A percentile compares a stretch with the other conserved stretches of the same genome.
Evolutionary conservation across 345 rosid genomes (phyloP).

Genomic region (Ceriops zippeliana): DNA sequence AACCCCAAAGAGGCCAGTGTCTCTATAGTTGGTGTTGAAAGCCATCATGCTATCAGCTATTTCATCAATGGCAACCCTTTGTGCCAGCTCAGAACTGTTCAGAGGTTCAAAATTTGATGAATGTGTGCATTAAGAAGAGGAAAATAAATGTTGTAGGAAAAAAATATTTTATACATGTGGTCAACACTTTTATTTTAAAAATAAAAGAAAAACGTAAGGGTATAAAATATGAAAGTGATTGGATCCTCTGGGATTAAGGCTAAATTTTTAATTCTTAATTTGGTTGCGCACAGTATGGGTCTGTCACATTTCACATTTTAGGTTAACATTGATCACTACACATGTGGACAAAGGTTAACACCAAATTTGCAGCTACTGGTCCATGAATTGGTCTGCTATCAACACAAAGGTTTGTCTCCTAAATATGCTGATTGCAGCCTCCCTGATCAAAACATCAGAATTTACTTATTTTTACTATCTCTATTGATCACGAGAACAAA

Average conservation of each 20-base stretch:
- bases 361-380: background rate
- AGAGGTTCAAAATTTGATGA: constrained; percentile 10
- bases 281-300: no score
- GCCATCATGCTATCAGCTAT: constrained; percentile 98
- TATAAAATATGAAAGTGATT: no score
- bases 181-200: background rate
- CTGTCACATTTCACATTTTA: no score
- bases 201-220: background rate
- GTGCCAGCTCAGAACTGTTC: constrained; percentile 81
- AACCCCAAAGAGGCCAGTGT: constrained; percentile 95
- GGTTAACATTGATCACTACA: background rate
- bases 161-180: background rate
- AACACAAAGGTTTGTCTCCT: background rate
- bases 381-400: background rate
- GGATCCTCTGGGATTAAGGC: no score
- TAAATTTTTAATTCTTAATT: no score
- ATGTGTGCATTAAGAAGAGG: background rate
- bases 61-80: constrained; percentile 79
- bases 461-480: background rate
- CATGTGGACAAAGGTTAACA: background rate
- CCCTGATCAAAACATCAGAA: background rate
- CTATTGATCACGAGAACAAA: background rate
- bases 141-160: background rate
- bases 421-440: background rate
- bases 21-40: constrained; percentile 97